Conservation (phyloP, 1,284 basidiomycete genomes). For the Trichosporon ovoides region DNA sequence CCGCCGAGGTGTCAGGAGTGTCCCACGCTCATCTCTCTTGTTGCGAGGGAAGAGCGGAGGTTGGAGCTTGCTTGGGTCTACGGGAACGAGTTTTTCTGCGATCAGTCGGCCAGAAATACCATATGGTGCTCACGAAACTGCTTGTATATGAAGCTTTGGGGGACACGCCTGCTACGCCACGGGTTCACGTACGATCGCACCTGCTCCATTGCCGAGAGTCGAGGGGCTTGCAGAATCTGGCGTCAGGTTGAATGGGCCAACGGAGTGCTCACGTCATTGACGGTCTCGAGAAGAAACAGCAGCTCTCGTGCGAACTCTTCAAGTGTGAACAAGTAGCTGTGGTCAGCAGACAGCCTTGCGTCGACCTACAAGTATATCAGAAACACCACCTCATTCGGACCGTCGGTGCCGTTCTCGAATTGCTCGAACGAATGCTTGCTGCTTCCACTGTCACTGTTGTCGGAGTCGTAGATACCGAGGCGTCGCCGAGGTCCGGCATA, state of each 20-base stretch:
- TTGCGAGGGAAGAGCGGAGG: conserved; percentile 70
- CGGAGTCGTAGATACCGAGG: conserved; percentile 32
- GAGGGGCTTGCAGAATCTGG: conserved; percentile 33
- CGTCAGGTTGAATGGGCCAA: background rate
- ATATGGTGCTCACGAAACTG: conserved; percentile 33
- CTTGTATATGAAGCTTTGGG: conserved; percentile 31
- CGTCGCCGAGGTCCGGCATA: conserved; percentile 55
- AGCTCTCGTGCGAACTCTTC: conserved; percentile 85
- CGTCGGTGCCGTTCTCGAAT: conserved; percentile 14
- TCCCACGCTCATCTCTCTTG: conserved; percentile 72
- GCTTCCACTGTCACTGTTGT: conserved; percentile 17
- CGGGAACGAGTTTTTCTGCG: conserved; percentile 60
- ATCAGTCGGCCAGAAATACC: background rate
- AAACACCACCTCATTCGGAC: conserved; percentile 60
- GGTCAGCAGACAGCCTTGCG: conserved; percentile 48
- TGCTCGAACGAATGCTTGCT: conserved; percentile 17
- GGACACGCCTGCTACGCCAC: conserved; percentile 3
- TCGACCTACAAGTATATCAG: conserved; percentile 75
- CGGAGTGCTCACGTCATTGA: conserved; percentile 54
- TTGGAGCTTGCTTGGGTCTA: conserved; percentile 58
- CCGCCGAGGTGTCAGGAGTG: conserved; percentile 70
- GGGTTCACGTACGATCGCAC: conserved; percentile 25
- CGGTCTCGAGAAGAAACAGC: conserved; percentile 70
- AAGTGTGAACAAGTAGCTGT: conserved; percentile 83
- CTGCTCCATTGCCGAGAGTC: conserved; percentile 30